Evolutionary conservation across 257 asterid genomes (phyloP), one percentile per base, ranked within the genome.

Genomic region (Penstemon eatonii): DNA sequence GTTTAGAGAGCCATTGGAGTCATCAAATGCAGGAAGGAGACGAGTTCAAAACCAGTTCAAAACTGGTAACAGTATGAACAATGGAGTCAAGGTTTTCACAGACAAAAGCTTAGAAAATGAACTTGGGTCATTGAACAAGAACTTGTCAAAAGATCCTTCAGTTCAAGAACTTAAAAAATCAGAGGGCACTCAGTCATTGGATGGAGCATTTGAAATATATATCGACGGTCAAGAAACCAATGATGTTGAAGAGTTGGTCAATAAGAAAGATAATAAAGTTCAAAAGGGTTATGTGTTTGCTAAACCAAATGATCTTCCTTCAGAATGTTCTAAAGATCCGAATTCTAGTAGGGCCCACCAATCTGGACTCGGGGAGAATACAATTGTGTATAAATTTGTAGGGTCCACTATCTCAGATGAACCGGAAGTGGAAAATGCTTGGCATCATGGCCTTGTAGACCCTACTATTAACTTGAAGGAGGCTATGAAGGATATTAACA

Each of bases 391-490:
- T 66, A 82, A 83, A 75, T 90, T 93, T 78, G 97, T 93, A 49
- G 97, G 97, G 37, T 88, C 97, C n/a, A 87, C 97, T 73, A 93
- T 87, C 73, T 83, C 85, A 15, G 87, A 82, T 64, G 95, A 85
- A 65, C 86, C 92, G n/a, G 67, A 79, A 68, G 96, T 93, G 13
- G 96, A 90, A 74, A 93, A 93, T 77, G 97, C 74, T 67, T 90
- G 95, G 79, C 99, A 93, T 79, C 97, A 88, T 75, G 99, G 97
- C 72, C 94, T 93, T 25, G 91, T 93, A 25, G 97, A 90, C 4
- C 96, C 97, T 42, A 93, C 99, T 15, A 58, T 92, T 54, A 93
- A 90, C 75, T 70, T 88, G 84, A 93, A 88, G 84, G 97, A 93
- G 82, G 99, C 99, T 49, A 93, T 93, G 99, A 82, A 86, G 39